Percentiles rank a stretch among this genome's conserved stretches.
These are phyloP conservation scores for Elongisporangium undulatum DNA, from an alignment of 352 stramenopile genomes.

Conservation along the genomic window DNA sequence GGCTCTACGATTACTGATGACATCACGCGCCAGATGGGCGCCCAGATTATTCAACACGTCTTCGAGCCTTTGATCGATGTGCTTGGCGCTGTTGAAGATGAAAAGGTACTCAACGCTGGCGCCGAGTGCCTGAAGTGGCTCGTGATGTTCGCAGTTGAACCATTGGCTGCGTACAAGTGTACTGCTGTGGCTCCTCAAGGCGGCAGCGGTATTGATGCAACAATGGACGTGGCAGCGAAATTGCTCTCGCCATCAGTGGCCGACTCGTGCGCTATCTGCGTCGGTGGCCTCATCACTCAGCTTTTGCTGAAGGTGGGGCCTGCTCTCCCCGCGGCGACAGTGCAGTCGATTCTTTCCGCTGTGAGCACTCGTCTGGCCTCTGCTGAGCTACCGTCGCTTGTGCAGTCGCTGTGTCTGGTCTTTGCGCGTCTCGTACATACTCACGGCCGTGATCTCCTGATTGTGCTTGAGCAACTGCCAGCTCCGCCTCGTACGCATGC, in stretches of 20 bases:
- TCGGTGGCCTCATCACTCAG: conserved; percentile 78
- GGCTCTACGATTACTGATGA: conserved; percentile 10
- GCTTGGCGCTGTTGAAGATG: conserved; percentile 56
- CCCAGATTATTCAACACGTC: conserved; percentile 61
- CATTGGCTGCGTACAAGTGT: conserved; percentile 47
- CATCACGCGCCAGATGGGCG: conserved; percentile 40
- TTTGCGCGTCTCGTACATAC: conserved; percentile 78
- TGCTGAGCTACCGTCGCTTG: conserved; percentile 64
- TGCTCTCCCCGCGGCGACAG: conserved; percentile 48
- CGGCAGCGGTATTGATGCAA: conserved; percentile 57
- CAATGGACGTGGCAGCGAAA: conserved; percentile 64
- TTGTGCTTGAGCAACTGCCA: conserved; percentile 66
- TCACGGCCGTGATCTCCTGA: conserved; percentile 59
- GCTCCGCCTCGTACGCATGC: conserved; percentile 13
- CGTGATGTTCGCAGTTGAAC: conserved; percentile 71
- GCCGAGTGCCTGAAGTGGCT: conserved; percentile 83
- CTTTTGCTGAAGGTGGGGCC: conserved; percentile 67
- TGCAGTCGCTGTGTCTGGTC: conserved; percentile 80
- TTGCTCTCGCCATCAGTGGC: conserved; percentile 59
- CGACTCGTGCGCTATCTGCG: conserved; percentile 64
- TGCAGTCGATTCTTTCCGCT: conserved; percentile 74
- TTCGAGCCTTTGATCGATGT: conserved; percentile 71
- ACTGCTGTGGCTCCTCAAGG: conserved; percentile 19
- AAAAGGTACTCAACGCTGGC: conserved; percentile 69
- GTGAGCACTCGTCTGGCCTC: conserved; percentile 60